Evolutionary conservation across 1,284 basidiomycete species (phyloP).

Genomic region (Fomitopsis schrenkii): DNA sequence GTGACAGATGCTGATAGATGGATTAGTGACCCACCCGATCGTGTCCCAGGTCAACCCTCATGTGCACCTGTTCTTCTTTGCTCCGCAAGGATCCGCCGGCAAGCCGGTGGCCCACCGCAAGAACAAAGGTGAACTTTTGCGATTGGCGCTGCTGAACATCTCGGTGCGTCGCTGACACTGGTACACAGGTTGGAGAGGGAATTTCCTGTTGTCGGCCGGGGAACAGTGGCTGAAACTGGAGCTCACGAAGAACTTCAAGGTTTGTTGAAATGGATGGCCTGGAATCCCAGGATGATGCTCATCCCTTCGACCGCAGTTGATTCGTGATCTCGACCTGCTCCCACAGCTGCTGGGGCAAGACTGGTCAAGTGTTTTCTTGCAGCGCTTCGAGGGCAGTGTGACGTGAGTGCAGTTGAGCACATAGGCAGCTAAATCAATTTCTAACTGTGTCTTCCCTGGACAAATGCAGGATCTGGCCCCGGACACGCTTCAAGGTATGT

Average conservation of each 20-base stretch:
- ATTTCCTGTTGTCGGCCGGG: conserved; percentile 88
- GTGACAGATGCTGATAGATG: conserved; percentile 12
- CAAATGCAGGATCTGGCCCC: conserved; percentile 76
- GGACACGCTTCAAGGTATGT: conserved; percentile 67
- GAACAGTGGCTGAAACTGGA: conserved; percentile 95
- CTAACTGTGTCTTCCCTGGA: conserved; percentile 16
- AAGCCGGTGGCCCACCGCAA: conserved; percentile 90
- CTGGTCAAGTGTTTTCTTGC: conserved; percentile 93
- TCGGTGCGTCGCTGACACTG: background rate
- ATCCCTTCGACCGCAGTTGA: conserved; percentile 47
- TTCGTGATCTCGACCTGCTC: conserved; percentile 88
- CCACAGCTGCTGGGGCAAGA: conserved; percentile 89
- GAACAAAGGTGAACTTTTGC: conserved; percentile 65
- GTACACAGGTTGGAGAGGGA: conserved; percentile 84
- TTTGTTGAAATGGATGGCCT: conserved; percentile 16
- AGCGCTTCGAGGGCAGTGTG: conserved; percentile 80
- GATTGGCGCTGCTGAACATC: background rate
- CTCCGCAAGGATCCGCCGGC: conserved; percentile 90
- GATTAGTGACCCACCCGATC: conserved; percentile 86
- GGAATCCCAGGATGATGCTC: background rate
- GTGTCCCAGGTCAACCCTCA: conserved; percentile 98
- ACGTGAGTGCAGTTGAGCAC: conserved; percentile 50
- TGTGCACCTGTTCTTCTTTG: conserved; percentile 98
- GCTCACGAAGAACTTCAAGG: conserved; percentile 93
- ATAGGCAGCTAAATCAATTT: background rate